Percentiles rank a stretch among this genome's conserved stretches.
Evolutionary conservation across 352 stramenopile species (phyloP).

Genomic region (Pythium grandisporangium): DNA sequence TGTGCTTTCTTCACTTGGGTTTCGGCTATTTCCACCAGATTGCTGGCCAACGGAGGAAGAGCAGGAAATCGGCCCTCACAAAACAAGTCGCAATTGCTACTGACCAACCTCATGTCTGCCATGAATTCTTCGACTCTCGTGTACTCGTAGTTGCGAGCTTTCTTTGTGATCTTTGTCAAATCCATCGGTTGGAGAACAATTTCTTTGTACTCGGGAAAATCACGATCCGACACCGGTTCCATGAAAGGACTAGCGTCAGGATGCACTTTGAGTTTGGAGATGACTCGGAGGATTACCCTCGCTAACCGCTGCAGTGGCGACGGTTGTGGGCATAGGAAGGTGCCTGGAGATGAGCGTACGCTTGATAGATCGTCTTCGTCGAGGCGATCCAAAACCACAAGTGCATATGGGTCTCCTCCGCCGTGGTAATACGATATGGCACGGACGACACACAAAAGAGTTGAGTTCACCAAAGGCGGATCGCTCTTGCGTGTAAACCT

Average conservation of each 20-base stretch:
- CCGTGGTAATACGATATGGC: slow-evolving; percentile 73
- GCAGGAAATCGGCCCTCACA: slow-evolving; percentile 73
- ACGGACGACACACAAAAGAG: slow-evolving; percentile 47
- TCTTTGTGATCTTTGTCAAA: slow-evolving; percentile 41
- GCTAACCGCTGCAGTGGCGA: slow-evolving; percentile 48
- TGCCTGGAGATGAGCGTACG: slow-evolving; percentile 18
- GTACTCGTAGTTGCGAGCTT: slow-evolving; percentile 52
- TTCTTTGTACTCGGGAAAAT: slow-evolving; percentile 81
- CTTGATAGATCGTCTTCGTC: slow-evolving; percentile 20
- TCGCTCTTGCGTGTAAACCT: slow-evolving; percentile 67
- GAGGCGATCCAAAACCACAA: slow-evolving; percentile 43
- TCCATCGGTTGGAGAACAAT: slow-evolving; percentile 74
- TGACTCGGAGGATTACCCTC: slow-evolving; percentile 46
- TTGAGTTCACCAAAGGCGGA: slow-evolving; percentile 28
- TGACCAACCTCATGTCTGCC: slow-evolving; percentile 56
- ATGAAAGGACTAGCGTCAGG: slow-evolving; percentile 61
- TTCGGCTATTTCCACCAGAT: slow-evolving; percentile 58
- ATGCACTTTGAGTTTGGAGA: slow-evolving; percentile 54
- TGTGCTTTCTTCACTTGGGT: slow-evolving; percentile 53
- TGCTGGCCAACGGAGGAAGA: slow-evolving; percentile 59
- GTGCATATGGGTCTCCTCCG: slow-evolving; percentile 70
- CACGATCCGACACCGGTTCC: slow-evolving; percentile 65
- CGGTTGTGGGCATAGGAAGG: slow-evolving; percentile 50
- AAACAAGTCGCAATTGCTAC: slow-evolving; percentile 73
- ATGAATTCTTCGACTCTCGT: slow-evolving; percentile 40